Evolutionary conservation across 805 yeast genomes (phyloP), one percentile per base, ranked within the genome.

Genomic region (Ogataea glucozyma): DNA sequence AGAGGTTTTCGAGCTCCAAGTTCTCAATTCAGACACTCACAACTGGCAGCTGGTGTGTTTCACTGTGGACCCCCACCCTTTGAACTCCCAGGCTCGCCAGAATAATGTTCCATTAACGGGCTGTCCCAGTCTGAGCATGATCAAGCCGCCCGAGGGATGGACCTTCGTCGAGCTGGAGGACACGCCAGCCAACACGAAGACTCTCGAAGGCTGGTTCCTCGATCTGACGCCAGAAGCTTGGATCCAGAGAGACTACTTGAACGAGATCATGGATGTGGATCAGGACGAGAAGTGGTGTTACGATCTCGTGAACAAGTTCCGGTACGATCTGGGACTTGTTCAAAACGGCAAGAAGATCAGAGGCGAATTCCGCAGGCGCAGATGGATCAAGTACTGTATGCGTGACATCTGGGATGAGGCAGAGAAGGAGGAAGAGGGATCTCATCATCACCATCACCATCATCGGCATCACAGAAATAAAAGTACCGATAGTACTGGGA

Each of bases 211-310:
- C 10, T 88, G 96, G 96, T 65, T 62, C 8, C 56, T 86, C 35
- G 95, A 88, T 61, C 69, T 81, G 36, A 66, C 74, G 14, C 88
- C 88, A 0, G 64, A 67, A 19, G 61, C 54, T 2, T 88, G 96
- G 96, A 86, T 82, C 6, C 62, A 63, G 33, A 57, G 63, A 2
- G 73, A 77, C 40, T 65, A 75, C 38, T 64, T 83, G 11, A 45
- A 54, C 21, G 83, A 76, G 43, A 62, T 78, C 33, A 79, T 83
- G 12, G 72, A 70, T 16, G 70, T 85, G 16, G 95, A 88, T 63
- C 68, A 76, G 21, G 89, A 81, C 43, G 85, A 84, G 30, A 88
- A 88, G 61, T 88, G 96, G 96, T 91, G 86, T 14, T 88, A 88
- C 60, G 96, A 88, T 60, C 57, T 62, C 27, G 58, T 60, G 7